Base-by-base conservation (phyloP, 768 basidiomycete species). In the Lactarius indigo region DNA sequence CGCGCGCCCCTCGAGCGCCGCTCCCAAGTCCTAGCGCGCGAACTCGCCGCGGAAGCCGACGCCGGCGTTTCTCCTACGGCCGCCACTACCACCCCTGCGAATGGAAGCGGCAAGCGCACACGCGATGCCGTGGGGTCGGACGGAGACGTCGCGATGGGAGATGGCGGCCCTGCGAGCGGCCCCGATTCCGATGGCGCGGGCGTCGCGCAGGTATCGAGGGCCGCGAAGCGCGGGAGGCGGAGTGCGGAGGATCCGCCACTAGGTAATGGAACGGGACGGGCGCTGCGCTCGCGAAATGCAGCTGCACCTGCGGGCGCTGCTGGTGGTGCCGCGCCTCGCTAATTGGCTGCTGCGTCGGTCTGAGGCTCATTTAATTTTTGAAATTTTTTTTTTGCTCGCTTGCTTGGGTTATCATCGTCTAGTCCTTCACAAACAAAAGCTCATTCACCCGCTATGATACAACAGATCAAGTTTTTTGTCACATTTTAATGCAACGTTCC, bases 21-120 rank as follows among this genome's bases (percentile, higher is more conserved):
- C 7, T 69, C 68, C 13, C 59, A 63, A 26, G 68, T 70, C 7
- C 64, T 70, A 7, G 70, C 68, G 13, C 68, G 64, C 35, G 68
- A 69, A 44, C 52, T 56, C 18, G 68, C 47, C 18, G 62, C 57
- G 23, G 66, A 67, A 37, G 57, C 37, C 20, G 64, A 60, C 26
- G 42, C 12, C 20, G 54, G 26, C 8, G 54, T n/a, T 17, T 20
- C 35, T 30, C 17, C 18, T 20, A 8, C 52, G 18, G 6, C 54
- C 13, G 50, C 41, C 6, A 13, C 47, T 2, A 50, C n/a, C 23
- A 10, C 30, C 13, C 8, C 23, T 10, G 18, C 28, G 13, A 30
- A 23, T 20, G 9, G 30, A 7, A 23, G 42, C 20, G 59, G 59
- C 23, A 60, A 65, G 35, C 59, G 64, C n/a, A n/a, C 17, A 2